Base-by-base conservation (phyloP, 331 rosid species). In the Arachis monticola region DNA sequence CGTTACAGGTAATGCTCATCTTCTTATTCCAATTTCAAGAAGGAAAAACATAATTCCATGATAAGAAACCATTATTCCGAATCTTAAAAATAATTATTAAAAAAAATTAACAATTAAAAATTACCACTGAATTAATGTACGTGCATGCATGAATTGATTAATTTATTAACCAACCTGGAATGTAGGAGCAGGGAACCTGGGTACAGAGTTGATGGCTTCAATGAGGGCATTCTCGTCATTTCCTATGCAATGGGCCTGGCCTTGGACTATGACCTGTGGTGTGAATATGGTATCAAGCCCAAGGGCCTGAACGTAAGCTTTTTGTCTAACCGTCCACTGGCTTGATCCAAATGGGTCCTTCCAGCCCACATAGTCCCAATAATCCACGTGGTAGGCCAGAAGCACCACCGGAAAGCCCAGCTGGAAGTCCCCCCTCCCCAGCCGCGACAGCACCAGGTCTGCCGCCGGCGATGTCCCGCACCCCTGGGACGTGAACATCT, bases 351-450 rank as follows among this genome's bases (percentile, higher is more conserved):
- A 95, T 0, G 99, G 97, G 60, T 95, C 99, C 73, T 95, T 95
- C 99, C 99, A 95, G 7, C 99, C 99, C 91, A 82, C 67, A 48
- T 95, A 87, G 44, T 95, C 99, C 99, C 99, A 95, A 44, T 92
- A 95, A 65, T 95, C 99, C 61, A 95, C 99, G 42, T 95, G 99
- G 79, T 83, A 91, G 0, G 83, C 93, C 64, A 95, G 51, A 8
- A 88, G 82, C 74, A 92, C 87, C 81, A 92, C 91, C 85, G 93
- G 88, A 72, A 79, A 45, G 42, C 67, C 93, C 76, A 53, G 75
- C 64, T 35, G 82, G 7, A 92, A 92, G 65, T 95, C 97, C 48
- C 97, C 97, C 47, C 97, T 83, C 13, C 99, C 99, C 3, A 95
- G 79, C 88, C 97, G 84, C 8, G 99, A 92, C 76, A 87, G 2